These are phyloP conservation scores for Orbilia javanica DNA, from an alignment of 2,329 filamentous ascomycete genomes.

Conservation along the genomic window DNA sequence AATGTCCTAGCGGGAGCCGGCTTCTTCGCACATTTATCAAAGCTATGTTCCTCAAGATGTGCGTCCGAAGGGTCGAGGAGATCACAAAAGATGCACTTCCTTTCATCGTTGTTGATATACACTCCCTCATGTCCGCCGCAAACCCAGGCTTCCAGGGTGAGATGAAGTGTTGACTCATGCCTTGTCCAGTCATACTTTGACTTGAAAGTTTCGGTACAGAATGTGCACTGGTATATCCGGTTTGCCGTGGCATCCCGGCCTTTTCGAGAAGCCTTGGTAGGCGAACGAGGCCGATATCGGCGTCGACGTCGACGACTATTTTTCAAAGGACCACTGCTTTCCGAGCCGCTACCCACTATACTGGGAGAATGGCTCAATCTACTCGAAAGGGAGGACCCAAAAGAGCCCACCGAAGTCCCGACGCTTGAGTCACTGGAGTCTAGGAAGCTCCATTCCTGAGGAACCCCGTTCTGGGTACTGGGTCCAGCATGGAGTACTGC, in stretches of 20 bases:
- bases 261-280: slow-evolving; percentile 2
- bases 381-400: neutral
- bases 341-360: slow-evolving; percentile 16
- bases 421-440: slow-evolving; percentile 15
- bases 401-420: neutral
- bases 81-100: slow-evolving; percentile 74
- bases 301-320: slow-evolving; percentile 1
- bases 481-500: neutral
- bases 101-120: slow-evolving; percentile 72
- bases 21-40: slow-evolving; percentile 76
- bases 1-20: slow-evolving; percentile 74
- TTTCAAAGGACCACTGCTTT: slow-evolving; percentile 4
- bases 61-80: slow-evolving; percentile 70
- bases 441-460: neutral
- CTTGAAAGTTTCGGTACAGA: slow-evolving; percentile 76
- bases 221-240: slow-evolving; percentile 74
- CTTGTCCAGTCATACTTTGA: slow-evolving; percentile 79
- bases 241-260: neutral
- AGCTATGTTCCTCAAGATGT: slow-evolving; percentile 73
- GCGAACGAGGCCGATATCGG: neutral
- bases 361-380: neutral
- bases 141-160: slow-evolving; percentile 76
- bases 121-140: slow-evolving; percentile 68
- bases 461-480: neutral
- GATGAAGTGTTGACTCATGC: slow-evolving; percentile 77